Base-by-base conservation (phyloP, 768 basidiomycete genomes). In the Hebeloma cylindrosporum region DNA sequence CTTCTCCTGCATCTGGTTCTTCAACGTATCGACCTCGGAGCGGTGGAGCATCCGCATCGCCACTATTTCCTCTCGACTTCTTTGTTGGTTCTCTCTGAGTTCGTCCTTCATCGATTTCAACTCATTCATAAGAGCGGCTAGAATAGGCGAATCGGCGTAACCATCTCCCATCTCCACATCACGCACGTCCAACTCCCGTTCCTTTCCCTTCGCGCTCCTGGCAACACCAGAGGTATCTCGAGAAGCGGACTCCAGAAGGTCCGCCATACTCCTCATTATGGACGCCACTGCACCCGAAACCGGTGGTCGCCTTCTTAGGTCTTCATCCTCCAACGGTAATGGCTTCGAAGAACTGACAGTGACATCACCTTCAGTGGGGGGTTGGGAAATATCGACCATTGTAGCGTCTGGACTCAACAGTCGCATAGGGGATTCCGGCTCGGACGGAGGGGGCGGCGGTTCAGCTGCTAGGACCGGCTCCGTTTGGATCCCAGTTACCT, bases 261-360 rank as follows among this genome's bases (percentile, higher is more conserved):
- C 54, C 5, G 53, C 47, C 34, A 60, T 58, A 32, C 56, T 53
- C 30, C 54, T 46, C 48, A 60, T 56, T 44, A 60, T 52, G 1
- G 52, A 52, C 37, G 45, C 47, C 43, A 60, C 52, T 3, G 48
- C 51, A 27, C 43, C 47, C 22, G 53, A 37, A 5, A 57, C 52
- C 11, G 57, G 46, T n/a, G n/a, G n/a, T n/a, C n/a, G 13, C 20
- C 13, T 14, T 26, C 13, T 2, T 13, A n/a, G 16, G 37, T 39
- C 20, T n/a, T n/a, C 14, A 9, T 17, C 22, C 37, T 39, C 4
- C 9, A 14, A n/a, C 21, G 9, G 37, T 4, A 13, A 17, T 7
- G 27, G 26, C 18, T 32, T 27, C 20, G 35, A 33, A 14, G 18
- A 9, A 16, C 16, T 30, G 16, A 23, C 7, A 6, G 7, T 32